Evolutionary conservation across 352 stramenopile species (phyloP).

Genomic region (Globisporangium spinosum): DNA sequence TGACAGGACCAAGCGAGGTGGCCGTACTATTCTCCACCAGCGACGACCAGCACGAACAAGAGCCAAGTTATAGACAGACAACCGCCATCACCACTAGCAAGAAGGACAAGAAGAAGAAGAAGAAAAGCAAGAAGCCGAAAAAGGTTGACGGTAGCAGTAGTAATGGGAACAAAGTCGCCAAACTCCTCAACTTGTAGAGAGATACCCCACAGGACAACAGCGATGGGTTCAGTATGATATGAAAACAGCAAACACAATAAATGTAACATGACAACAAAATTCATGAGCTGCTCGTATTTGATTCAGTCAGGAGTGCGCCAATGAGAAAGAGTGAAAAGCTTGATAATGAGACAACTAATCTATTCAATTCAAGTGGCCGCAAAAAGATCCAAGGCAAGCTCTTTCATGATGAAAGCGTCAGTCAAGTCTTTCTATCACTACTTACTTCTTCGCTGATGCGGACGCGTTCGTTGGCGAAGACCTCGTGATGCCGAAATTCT

Average conservation of each 20-base stretch:
- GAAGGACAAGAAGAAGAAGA: constrained; percentile 1
- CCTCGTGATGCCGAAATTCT: background rate
- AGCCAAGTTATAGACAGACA: background rate
- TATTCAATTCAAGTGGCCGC: background rate
- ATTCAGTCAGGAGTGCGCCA: background rate
- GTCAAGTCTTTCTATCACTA: background rate
- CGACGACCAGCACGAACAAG: background rate
- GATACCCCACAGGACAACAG: background rate
- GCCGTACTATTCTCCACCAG: no score
- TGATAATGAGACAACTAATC: background rate
- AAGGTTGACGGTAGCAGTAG: background rate
- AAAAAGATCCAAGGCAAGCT: background rate
- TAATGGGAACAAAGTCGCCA: background rate
- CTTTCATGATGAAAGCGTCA: background rate
- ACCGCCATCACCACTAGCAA: no score
- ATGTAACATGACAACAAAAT: background rate
- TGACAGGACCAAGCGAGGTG: no score
- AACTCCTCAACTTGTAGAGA: background rate
- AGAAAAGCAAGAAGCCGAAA: constrained; percentile 8
- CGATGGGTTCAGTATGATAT: background rate
- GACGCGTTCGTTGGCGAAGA: background rate
- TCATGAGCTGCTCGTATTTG: no score
- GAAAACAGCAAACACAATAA: background rate
- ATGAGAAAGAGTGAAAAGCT: background rate
- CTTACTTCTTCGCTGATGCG: background rate